Evolutionary conservation across 495 filamentous ascomycete genomes (phyloP), one percentile per base, ranked within the genome.

Genomic region (Filosporella fistucella): DNA sequence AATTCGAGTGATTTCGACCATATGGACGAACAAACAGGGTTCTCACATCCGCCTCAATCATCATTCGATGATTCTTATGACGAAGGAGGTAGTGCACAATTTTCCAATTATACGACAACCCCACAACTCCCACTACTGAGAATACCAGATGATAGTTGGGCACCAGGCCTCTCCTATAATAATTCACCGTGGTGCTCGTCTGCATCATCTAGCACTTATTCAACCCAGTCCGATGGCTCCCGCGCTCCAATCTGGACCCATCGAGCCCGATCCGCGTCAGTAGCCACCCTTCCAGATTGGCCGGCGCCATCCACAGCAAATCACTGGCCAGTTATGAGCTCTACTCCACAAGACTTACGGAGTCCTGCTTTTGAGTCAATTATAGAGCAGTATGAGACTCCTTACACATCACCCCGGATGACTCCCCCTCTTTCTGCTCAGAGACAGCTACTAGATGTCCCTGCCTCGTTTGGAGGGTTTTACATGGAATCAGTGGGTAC

Each of bases 151-250:
- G 56, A 59, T 20, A 26, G 42, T 10, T 50, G 42, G 24, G 35
- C 42, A 17, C 50, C 53, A 21, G 42, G 44, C 23, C 28, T 54
- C n/a, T 54, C 53, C 9, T 55, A 60, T 30, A 55, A 69, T n/a
- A 63, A 58, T 26, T 75, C 72, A 2, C 65, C 69, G 14, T 71
- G 66, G 64, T 59, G 68, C 3, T 75, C 72, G 26, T 74, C 74
- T 7, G 71, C 71, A 20, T 74, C 74, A 21, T 69, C 71, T 32
- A 77, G 74, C 55, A 67, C 59, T 22, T 72, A 67, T 51, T 76
- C 71, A 17, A 71, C 69, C 2, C 70, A 68, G 6, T 72, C 72
- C n/a, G 72, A 72, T 53, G 56, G 26, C 37, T 52, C 57, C 26
- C 41, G 49, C 17, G 48, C 28, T 17, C 35, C 21, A 9, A 37